Evolutionary conservation across 495 filamentous ascomycete genomes (phyloP), one percentile per base, ranked within the genome.

Genomic region (Eremomyces bilateralis): DNA sequence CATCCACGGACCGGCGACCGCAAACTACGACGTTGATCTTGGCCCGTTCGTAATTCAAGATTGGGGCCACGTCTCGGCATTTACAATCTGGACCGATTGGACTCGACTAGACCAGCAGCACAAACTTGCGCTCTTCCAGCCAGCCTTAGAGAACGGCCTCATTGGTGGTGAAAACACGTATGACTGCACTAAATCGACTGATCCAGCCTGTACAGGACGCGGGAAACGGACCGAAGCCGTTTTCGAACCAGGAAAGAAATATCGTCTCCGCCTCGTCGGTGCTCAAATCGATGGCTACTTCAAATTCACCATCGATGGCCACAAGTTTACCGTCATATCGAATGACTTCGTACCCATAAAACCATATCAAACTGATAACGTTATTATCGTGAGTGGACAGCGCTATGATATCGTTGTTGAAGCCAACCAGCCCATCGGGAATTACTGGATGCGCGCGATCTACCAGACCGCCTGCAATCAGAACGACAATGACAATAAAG

Each of bases 321-420:
- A 64, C 34, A 53, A 50, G 8, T 46, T 65, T 40, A 63, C 58
- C 19, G 53, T 72, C 30, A 64, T 69, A 35, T 48, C 52, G 4
- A 49, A 46, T 19, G 65, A 71, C 41, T 52, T 62, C 20, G 60
- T 67, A 10, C 63, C 65, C 8, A 61, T 72, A 33, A 46, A 53
- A 4, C 56, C 67, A 2, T 53, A 55, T 25, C 54, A 53, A 15
- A 53, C 54, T 29, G 38, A 53, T 20, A 53, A 55, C 20, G 39
- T 77, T 10, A 44, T 55, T 18, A 57, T 81, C 34, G 66, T 48
- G 20, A 79, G 33, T 60, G 61, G 67, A 11, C 73, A 81, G 53
- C 63, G 77, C 21, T 74, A 74, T 50, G 67, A 80, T 42, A 58
- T 81, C 8, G 67, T 76, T 38, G 64, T 81, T 30, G 63, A 65